A percentile compares a stretch with the other conserved stretches of the same genome.
phyloP scores from a whole-genome alignment of 345 rosid species.

The Gossypium arboreum region DNA sequence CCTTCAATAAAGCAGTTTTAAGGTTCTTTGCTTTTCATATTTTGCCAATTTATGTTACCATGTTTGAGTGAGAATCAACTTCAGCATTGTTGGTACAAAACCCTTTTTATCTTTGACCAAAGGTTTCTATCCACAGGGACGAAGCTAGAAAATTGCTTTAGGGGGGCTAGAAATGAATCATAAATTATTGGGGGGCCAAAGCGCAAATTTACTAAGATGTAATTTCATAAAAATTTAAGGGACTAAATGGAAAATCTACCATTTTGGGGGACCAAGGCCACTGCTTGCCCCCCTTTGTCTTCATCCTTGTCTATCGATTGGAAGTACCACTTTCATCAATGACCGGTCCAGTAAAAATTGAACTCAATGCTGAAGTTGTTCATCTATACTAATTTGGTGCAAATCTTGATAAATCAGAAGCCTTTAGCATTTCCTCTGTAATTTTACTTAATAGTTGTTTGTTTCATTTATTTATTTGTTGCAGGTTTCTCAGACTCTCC shows the following conservation, averaged over 20 bases:
- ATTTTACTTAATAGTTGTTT: constrained; percentile 14
- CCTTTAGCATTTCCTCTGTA: background rate
- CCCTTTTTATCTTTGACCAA: background rate
- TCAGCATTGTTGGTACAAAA: background rate
- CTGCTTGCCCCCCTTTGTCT: too few species aligned
- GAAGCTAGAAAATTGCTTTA: too few species aligned
- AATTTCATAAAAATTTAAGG: too few species aligned
- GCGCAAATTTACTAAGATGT: too few species aligned
- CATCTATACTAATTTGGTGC: background rate
- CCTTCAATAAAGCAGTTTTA: too few species aligned
- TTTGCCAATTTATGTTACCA: too few species aligned
- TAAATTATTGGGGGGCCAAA: too few species aligned
- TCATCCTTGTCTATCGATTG: background rate
- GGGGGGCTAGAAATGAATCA: too few species aligned
- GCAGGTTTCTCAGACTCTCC: constrained; percentile 87
- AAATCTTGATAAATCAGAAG: background rate
- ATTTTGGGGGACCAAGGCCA: too few species aligned
- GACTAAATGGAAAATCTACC: too few species aligned
- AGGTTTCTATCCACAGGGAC: background rate
- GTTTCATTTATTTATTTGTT: constrained; percentile 11
- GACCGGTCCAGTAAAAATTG: background rate
- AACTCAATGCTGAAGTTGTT: background rate
- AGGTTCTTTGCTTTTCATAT: too few species aligned
- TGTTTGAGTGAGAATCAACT: background rate
- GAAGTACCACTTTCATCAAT: background rate